Evolutionary conservation across 768 basidiomycete genomes (phyloP).

Genomic region (Artomyces pyxidatus): DNA sequence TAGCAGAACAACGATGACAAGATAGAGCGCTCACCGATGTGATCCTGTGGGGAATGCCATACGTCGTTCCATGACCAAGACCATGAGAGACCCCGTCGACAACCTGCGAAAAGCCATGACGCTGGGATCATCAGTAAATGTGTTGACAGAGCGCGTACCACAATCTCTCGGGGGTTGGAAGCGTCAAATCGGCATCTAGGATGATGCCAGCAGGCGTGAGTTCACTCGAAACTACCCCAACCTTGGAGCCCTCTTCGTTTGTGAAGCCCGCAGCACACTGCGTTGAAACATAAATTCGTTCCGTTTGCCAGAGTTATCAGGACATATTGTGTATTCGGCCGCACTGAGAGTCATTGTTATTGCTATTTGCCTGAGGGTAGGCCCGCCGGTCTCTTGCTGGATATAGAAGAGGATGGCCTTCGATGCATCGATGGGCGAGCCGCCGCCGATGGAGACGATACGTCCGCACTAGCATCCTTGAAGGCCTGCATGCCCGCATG

Average conservation of each 20-base stretch:
- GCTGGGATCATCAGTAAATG: not conserved
- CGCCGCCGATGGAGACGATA: constrained; percentile 73
- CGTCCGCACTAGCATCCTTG: constrained; percentile 50
- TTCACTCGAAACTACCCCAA: constrained; percentile 43
- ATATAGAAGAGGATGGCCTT: constrained; percentile 64
- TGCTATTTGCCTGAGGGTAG: constrained; percentile 57
- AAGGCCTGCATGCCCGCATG: constrained; percentile 45
- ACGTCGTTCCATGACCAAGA: constrained; percentile 68
- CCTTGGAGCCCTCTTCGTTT: constrained; percentile 60
- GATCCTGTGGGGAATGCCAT: constrained; percentile 74
- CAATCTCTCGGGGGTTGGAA: too few relatives aligned
- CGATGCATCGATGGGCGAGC: constrained; percentile 71
- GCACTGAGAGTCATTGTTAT: constrained; percentile 79
- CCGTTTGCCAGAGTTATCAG: not conserved
- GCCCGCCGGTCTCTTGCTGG: constrained; percentile 46
- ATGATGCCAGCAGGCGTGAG: too few relatives aligned
- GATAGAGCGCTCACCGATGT: constrained; percentile 54
- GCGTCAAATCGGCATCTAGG: too few relatives aligned
- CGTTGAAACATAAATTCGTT: not conserved
- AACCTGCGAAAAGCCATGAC: too few relatives aligned
- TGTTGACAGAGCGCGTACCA: too few relatives aligned
- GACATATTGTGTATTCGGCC: constrained; percentile 59
- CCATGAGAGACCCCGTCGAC: constrained; percentile 69
- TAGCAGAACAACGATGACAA: too few relatives aligned
- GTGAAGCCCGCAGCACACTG: constrained; percentile 66